phyloP scores from a whole-genome alignment of 305 asterid genomes.

The Fraxinus angustifolia region DNA sequence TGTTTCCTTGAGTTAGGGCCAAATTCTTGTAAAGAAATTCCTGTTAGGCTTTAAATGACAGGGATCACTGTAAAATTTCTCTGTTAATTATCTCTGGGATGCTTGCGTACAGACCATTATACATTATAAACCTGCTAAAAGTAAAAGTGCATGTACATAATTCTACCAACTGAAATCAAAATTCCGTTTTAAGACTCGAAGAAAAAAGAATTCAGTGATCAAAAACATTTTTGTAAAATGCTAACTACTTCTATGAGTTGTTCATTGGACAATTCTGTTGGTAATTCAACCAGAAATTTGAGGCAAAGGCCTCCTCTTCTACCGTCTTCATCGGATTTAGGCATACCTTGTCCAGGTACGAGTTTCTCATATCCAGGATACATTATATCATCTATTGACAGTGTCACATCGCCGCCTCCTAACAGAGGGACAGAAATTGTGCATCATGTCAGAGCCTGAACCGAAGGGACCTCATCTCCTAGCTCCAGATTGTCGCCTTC shows the following conservation, averaged over 20 bases:
- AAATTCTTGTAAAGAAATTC: not conserved
- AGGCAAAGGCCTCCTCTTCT: constrained; percentile 75
- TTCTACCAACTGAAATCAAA: constrained; percentile 14
- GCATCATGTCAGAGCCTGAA: constrained; percentile 84
- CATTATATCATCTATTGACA: constrained; percentile 56
- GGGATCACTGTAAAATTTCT: not conserved
- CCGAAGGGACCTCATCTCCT: constrained; percentile 73
- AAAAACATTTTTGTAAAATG: constrained; percentile 48
- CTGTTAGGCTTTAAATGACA: not conserved
- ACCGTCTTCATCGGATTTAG: constrained; percentile 40
- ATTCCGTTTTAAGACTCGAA: not conserved
- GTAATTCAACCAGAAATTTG: constrained; percentile 70
- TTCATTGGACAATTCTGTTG: constrained; percentile 48
- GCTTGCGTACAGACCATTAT: constrained; percentile 27
- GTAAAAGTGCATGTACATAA: constrained; percentile 13
- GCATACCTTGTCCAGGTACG: constrained; percentile 83
- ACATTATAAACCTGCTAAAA: constrained; percentile 31
- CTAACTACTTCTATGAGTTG: constrained; percentile 46
- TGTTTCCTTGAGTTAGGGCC: not conserved
- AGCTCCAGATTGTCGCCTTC: constrained; percentile 74
- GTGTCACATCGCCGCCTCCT: constrained; percentile 62
- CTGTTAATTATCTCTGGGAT: constrained; percentile 14
- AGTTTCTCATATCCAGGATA: constrained; percentile 71
- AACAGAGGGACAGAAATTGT: constrained; percentile 56
- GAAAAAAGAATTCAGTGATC: constrained; percentile 22